These are phyloP conservation scores for Podaxis mareebaensis DNA, from an alignment of 768 basidiomycete species.

Conservation along the genomic window DNA sequence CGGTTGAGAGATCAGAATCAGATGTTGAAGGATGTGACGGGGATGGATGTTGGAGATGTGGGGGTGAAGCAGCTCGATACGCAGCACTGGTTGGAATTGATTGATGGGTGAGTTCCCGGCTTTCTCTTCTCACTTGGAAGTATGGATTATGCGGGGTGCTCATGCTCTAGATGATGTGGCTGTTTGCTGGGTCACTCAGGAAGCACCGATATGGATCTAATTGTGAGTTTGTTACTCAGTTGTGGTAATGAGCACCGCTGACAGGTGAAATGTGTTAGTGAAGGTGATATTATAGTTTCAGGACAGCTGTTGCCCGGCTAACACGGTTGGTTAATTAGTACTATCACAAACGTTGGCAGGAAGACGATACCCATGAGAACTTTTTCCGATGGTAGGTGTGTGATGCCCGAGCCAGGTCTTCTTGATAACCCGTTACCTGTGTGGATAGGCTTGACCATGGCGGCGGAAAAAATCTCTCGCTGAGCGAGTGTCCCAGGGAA, in stretches of 20 bases:
- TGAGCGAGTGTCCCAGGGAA: conserved; percentile 61
- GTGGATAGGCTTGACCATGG: conserved; percentile 59
- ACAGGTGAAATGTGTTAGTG: conserved; percentile 31
- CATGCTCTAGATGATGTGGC: not conserved
- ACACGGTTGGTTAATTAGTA: conserved; percentile 32
- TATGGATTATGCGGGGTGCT: not conserved
- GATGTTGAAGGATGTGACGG: conserved; percentile 30
- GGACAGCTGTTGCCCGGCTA: not conserved
- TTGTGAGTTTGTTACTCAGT: conserved; percentile 35
- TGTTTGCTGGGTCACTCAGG: conserved; percentile 25
- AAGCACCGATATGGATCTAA: conserved; percentile 68
- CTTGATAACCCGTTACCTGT: not conserved
- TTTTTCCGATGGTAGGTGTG: conserved; percentile 58
- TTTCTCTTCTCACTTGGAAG: not conserved
- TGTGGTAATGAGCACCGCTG: not conserved
- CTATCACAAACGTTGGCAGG: conserved; percentile 62
- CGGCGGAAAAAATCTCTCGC: conserved; percentile 51
- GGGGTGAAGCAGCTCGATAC: conserved; percentile 52
- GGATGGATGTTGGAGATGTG: conserved; percentile 30
- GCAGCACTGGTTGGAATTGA: conserved; percentile 65
- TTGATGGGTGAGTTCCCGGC: conserved; percentile 45
- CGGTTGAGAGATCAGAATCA: conserved; percentile 45
- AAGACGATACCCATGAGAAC: conserved; percentile 60
- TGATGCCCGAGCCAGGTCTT: not conserved
- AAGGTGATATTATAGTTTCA: conserved; percentile 32